Evolutionary conservation across 2,329 filamentous ascomycete genomes (phyloP), one percentile per base, ranked within the genome.

Genomic region (Periconia macrospinosa): DNA sequence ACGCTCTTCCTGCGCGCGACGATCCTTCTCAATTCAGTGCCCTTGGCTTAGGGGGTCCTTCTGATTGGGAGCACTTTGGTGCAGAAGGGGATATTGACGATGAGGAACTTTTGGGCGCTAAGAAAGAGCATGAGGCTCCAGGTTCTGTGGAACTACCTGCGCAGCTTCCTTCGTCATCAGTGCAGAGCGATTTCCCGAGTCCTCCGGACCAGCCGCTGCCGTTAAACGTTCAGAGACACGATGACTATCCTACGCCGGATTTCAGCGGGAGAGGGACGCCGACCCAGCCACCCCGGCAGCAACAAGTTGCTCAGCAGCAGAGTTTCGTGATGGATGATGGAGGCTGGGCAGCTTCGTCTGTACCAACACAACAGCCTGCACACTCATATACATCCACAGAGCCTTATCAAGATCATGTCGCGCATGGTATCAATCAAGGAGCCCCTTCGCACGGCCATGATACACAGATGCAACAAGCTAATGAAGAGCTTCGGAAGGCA

Each of bases 41-140:
- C 13, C 51, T 74, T 3, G 70, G 70, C 8, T 57, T 56, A 41
- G 72, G 72, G 7, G 69, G 67, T 2, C 72, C 72, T 3, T 72
- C 69, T 10, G 72, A 74, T 37, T 75, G 72, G 72, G 71, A 75
- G 45, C 71, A 65, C 33, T 67, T 74, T 56, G 70, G 70, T 11
- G 61, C 50, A 8, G 67, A 65, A n/a, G 61, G 62, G 5, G 71
- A 73, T 42, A 63, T 73, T 33, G 71, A 74, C 37, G 71, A 74
- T 41, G 70, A 71, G 33, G 70, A 68, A 9, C 41, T 70, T 7
- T 73, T 70, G 50, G 54, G 50, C 13, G 60, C 49, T n/a, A 72
- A 69, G 55, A 65, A 63, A 30, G 61, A 66, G 3, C 45, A 50
- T 10, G 60, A 58, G 41, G 45, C 55, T 2, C 44, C 41, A 18